These are phyloP conservation scores for Microdochium nivale DNA, from an alignment of 2,329 filamentous ascomycete genomes.

Conservation along the genomic window DNA sequence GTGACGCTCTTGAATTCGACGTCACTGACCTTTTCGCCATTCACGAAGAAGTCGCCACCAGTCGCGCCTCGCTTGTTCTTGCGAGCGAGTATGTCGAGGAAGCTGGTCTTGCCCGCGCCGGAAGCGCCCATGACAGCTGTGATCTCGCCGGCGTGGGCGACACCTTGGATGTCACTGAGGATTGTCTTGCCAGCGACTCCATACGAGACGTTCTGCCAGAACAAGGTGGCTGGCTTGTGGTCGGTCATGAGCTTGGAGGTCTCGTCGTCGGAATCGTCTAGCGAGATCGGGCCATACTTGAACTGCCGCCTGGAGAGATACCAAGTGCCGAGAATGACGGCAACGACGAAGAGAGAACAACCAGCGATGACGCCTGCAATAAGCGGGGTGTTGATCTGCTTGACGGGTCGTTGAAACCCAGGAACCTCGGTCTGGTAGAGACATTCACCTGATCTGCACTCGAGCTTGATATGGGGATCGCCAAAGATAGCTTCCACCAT, in stretches of 20 bases:
- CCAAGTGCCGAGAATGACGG: constrained; percentile 75
- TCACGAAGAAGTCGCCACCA: constrained; percentile 79
- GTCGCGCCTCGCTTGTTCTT: constrained; percentile 89
- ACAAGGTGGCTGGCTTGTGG: constrained; percentile 81
- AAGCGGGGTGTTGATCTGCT: constrained; percentile 92
- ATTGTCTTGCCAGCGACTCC: constrained; percentile 82
- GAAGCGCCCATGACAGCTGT: constrained; percentile 98
- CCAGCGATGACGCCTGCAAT: constrained; percentile 90
- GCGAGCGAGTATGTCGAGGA: constrained; percentile 87
- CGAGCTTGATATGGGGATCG: constrained; percentile 77
- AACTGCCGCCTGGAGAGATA: constrained; percentile 72
- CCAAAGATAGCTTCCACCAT: constrained; percentile 85
- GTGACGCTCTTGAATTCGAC: constrained; percentile 83
- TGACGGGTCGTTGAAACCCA: constrained; percentile 79
- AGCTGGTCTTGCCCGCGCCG: constrained; percentile 93
- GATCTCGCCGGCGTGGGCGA: constrained; percentile 90
- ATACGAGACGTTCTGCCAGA: constrained; percentile 85
- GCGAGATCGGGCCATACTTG: constrained; percentile 63
- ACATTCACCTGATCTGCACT: constrained; percentile 83
- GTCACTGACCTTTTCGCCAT: constrained; percentile 82
- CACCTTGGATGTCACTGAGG: constrained; percentile 68
- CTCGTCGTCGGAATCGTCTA: constrained; percentile 89
- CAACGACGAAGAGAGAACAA: constrained; percentile 80
- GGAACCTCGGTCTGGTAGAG: constrained; percentile 88
- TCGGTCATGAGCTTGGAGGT: constrained; percentile 78